phyloP scores from a whole-genome alignment of 2,329 filamentous ascomycete genomes.

The Tolypocladium amazonense region DNA sequence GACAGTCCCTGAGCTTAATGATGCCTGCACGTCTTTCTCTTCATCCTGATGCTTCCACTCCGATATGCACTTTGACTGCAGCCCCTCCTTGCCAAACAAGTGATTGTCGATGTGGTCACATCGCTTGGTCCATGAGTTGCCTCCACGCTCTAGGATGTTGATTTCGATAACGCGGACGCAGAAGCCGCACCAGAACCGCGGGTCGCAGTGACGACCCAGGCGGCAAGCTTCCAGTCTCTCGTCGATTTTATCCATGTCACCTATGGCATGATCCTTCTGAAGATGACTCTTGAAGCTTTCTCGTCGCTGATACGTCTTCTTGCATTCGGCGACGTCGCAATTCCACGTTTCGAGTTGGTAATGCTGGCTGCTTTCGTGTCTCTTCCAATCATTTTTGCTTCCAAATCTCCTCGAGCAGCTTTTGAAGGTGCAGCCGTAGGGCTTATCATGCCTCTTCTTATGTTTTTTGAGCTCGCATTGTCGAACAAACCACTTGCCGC shows the following conservation, averaged over 20 bases:
- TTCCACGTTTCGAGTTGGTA: slow-evolving; percentile 61
- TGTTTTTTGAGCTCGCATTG: slow-evolving; percentile 63
- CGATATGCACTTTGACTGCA: slow-evolving; percentile 31
- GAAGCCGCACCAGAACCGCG: slow-evolving; percentile 81
- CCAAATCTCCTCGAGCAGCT: slow-evolving; percentile 66
- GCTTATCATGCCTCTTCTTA: slow-evolving; percentile 66
- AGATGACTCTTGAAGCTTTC: slow-evolving; percentile 56
- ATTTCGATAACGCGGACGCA: slow-evolving; percentile 50
- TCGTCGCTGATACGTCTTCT: slow-evolving; percentile 44
- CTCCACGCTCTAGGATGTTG: slow-evolving; percentile 22
- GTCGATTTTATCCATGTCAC: slow-evolving; percentile 21
- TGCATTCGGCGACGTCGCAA: slow-evolving; percentile 50
- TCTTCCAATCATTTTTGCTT: slow-evolving; percentile 92
- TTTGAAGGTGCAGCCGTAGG: slow-evolving; percentile 70
- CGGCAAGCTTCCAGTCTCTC: slow-evolving; percentile 40
- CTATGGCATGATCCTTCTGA: slow-evolving; percentile 32
- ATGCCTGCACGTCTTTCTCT: neutral
- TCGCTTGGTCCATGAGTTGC: slow-evolving; percentile 44
- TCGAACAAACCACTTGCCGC: slow-evolving; percentile 35
- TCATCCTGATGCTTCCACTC: slow-evolving; percentile 41
- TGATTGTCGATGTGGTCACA: slow-evolving; percentile 69
- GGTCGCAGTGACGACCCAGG: slow-evolving; percentile 53
- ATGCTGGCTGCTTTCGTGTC: slow-evolving; percentile 77
- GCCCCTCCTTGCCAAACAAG: slow-evolving; percentile 41
- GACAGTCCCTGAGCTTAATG: neutral